phyloP scores from a whole-genome alignment of 2,329 filamentous ascomycete genomes.

The Penicillium capsulatum region DNA sequence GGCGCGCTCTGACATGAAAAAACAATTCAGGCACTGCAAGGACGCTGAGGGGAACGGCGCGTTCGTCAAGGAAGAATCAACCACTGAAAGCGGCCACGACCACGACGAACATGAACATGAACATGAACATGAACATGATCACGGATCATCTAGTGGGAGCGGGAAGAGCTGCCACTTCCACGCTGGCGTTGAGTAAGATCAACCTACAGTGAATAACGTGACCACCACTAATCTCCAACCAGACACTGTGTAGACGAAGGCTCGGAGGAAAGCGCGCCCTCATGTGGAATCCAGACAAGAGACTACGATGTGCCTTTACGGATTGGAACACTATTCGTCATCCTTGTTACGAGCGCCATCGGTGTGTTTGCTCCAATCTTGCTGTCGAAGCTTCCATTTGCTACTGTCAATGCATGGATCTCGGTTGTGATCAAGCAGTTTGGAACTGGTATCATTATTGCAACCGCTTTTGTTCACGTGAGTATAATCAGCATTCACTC shows the following conservation, averaged over 20 bases:
- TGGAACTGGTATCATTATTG: constrained; percentile 40
- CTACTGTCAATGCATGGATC: constrained; percentile 36
- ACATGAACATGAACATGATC: constrained; percentile 15
- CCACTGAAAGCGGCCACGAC: constrained; percentile 12
- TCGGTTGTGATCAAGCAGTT: constrained; percentile 60
- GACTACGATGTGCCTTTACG: constrained; percentile 66
- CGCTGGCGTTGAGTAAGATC: constrained; percentile 65
- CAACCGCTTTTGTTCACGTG: constrained; percentile 41
- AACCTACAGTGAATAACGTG: too few relatives aligned
- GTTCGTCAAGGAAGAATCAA: constrained; percentile 43
- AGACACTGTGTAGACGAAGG: constrained; percentile 54
- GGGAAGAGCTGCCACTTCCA: constrained; percentile 38
- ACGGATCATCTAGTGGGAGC: too few relatives aligned
- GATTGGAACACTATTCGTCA: constrained; percentile 67
- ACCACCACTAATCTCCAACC: too few relatives aligned
- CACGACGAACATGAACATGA: constrained; percentile 19
- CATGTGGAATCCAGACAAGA: constrained; percentile 49
- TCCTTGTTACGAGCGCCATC: constrained; percentile 63
- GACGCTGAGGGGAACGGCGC: constrained; percentile 58
- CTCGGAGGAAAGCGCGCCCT: constrained; percentile 35
- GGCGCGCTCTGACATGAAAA: too few relatives aligned
- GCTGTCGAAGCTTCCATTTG: constrained; percentile 54
- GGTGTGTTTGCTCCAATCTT: constrained; percentile 67
- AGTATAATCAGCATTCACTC: constrained; percentile 5
- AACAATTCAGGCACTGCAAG: constrained; percentile 61